phyloP scores from a whole-genome alignment of 148 eudicot genomes.

The Vaccinium corymbosum region DNA sequence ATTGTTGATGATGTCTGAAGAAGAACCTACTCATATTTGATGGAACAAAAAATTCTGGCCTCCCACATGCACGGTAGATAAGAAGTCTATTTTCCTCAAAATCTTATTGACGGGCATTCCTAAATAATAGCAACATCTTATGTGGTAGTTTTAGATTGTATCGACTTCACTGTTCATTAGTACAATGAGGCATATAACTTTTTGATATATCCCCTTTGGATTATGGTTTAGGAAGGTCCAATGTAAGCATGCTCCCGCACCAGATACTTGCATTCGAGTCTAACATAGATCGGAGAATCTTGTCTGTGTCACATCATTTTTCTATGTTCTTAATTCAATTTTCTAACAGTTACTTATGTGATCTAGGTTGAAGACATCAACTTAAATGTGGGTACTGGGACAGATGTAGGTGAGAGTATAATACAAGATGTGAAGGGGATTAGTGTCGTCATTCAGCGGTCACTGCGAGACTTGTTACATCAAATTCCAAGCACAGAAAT shows the following conservation, averaged over 20 bases:
- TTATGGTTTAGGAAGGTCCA: background rate
- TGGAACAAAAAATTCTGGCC: background rate
- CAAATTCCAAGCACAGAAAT: conserved; percentile 72
- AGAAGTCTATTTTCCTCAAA: background rate
- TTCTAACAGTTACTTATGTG: conserved; percentile 8
- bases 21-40: background rate
- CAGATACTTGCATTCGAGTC: background rate
- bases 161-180: background rate
- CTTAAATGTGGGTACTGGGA: conserved; percentile 74
- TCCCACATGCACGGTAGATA: background rate
- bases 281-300: background rate
- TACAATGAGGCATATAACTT: background rate
- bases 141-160: background rate
- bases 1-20: background rate
- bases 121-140: background rate
- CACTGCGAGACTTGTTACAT: conserved; percentile 89
- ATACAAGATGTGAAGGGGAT: conserved; percentile 86
- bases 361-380: conserved; percentile 89
- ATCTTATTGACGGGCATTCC: background rate
- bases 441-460: conserved; percentile 60
- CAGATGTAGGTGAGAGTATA: conserved; percentile 76
- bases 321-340: background rate
- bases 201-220: background rate
- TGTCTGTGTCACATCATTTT: background rate
- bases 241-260: background rate